Evolutionary conservation across 345 rosid species (phyloP), one percentile per base, ranked within the genome.

Genomic region (Aethionema arabicum): DNA sequence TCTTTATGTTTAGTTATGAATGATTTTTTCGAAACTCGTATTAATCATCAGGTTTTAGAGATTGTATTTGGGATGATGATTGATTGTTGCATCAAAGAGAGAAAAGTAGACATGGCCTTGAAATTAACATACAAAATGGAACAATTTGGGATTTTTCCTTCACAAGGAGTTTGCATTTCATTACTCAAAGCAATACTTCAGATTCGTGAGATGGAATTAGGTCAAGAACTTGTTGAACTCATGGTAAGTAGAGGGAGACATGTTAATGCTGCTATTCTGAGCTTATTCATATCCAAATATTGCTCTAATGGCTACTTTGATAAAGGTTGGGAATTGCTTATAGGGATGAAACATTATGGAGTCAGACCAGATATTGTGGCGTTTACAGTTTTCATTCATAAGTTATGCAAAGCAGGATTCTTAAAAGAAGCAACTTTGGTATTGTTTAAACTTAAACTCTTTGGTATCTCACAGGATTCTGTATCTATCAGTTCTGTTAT

Each of bases 311-410:
- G 81, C 5, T 35, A 56, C 38, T 56, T 82, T 56, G 59, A 66
- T 50, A 70, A 65, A 72, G 83, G 61, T 50, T 77, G 79, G 78
- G 69, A 70, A 35, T 67, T 79, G 54, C 74, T 82, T 8, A 54
- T 49, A 55, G 78, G 42, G 32, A 79, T 82, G 83, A 73, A 79
- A 59, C 63, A 64, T 14, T 70, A 61, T 44, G 83, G 78, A 38
- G 55, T 79, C 43, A 59, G 32, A 63, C 79, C 78, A 6, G 83
- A 82, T 52, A 39, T 79, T 32, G 79, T 82, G 42, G 77, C 80
- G 12, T 79, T 69, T 52, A 74, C 86, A 2, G 57, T 77, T 35
- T 62, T 77, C 40, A 68, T 74, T 51, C 56, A 79, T 72, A 45
- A 49, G 3, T 70, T 82, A 15, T 79, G 83, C 50, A 82, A 73